Conservation (phyloP, 148 eudicot species). For the Camellia sinensis region DNA sequence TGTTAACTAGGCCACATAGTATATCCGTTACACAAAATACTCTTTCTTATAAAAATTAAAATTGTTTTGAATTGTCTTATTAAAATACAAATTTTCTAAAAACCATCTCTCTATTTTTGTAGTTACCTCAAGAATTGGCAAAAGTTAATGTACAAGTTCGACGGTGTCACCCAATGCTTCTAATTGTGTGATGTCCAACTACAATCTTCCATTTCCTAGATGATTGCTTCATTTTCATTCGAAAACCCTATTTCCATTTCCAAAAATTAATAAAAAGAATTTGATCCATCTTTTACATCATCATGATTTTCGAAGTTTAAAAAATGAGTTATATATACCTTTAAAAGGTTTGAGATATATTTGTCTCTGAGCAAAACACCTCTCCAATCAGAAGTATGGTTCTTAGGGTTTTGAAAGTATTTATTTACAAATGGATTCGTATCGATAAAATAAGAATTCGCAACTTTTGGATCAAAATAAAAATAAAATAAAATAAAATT, state of each 20-base stretch:
- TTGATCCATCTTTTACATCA: neutral
- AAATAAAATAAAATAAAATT: neutral
- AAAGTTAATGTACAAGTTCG: constrained; percentile 15
- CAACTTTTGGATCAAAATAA: neutral
- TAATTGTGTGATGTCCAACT: constrained; percentile 19
- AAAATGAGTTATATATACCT: neutral
- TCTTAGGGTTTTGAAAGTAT: neutral
- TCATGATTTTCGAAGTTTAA: neutral
- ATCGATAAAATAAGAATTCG: neutral
- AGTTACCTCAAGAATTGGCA: constrained; percentile 19
- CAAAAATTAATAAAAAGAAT: neutral
- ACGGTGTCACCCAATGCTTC: constrained; percentile 20
- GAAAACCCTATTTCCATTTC: constrained; percentile 5
- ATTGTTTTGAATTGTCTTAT: no score
- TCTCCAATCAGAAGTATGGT: constrained; percentile 7
- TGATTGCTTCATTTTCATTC: constrained; percentile 7
- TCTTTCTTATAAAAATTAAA: no score
- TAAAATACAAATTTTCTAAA: neutral
- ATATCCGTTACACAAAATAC: no score
- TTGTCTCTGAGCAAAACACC: neutral
- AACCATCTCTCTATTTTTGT: no score
- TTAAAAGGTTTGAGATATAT: neutral
- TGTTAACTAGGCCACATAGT: no score
- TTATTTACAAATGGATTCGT: constrained; percentile 6
- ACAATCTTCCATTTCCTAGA: constrained; percentile 20